Base-by-base conservation (phyloP, 495 filamentous ascomycete species). In the Podospora sp. region DNA sequence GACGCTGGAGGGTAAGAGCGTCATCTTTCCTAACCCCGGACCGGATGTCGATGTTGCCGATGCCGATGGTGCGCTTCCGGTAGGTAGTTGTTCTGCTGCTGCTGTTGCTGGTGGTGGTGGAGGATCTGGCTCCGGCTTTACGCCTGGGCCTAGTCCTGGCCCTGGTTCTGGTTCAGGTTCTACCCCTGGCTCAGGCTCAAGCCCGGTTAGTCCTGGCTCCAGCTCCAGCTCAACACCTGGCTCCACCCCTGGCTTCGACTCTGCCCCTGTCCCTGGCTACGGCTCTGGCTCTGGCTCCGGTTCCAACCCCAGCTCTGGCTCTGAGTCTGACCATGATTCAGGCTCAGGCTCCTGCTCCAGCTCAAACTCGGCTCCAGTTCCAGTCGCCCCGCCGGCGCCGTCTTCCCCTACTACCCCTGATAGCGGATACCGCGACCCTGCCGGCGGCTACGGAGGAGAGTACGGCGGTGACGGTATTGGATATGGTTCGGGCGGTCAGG, bases 11-110 rank as follows among this genome's bases (percentile, higher is more conserved):
- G 67, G 61, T 0, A 22, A 26, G 53, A 81, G 89, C 57, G 77
- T 87, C 16, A 76, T 84, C 9, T 92, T 88, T 74, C 88, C 88
- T 0, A 72, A 91, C 67, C 88, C 89, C 0, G 90, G 90, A 11
- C 69, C 72, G n/a, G 75, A 86, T 50, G 78, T 91, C 0, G 59
- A 60, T 24, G 22, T 50, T 21, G 26, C 33, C 0, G 29, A 46
- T 8, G 4, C 22, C 1, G 18, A 26, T 6, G 61, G 26, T 33
- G 36, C 27, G 20, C 27, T 49, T 14, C 63, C 68, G 0, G 40
- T 18, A 0, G 68, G 68, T 14, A 63, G 11, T 8, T 69, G 64
- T 51, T 53, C 8, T 3, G 26, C 27, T 11, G 56, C 6, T 11
- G 26, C 6, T 9, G 56, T 5, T 14, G 25, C 4, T 24, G 55